phyloP scores from a whole-genome alignment of 2,329 filamentous ascomycete species.

The Beauveria sp. region DNA sequence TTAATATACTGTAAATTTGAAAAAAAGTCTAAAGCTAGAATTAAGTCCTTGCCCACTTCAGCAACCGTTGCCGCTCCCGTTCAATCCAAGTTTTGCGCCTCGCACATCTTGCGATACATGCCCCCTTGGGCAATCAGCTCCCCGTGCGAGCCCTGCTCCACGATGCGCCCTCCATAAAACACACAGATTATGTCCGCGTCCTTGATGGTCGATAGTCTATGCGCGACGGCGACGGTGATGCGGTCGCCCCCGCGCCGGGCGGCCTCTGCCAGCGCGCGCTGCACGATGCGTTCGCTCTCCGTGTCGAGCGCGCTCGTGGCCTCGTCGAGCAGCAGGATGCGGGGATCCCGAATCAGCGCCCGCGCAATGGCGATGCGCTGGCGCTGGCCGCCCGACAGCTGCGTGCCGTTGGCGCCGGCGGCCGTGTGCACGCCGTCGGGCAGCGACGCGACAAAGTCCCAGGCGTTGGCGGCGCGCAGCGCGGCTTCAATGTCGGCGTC shows the following conservation, averaged over 20 bases:
- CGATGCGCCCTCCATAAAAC: conserved; percentile 47
- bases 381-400: conserved; percentile 85
- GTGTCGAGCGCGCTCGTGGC: conserved; percentile 87
- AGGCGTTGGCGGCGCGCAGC: conserved; percentile 39
- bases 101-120: conserved; percentile 43
- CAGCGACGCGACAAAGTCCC: conserved; percentile 63
- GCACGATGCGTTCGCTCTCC: conserved; percentile 90
- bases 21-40: neutral
- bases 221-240: conserved; percentile 91
- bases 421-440: conserved; percentile 85
- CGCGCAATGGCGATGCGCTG: conserved; percentile 88
- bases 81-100: conserved; percentile 29
- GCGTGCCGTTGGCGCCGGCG: conserved; percentile 76
- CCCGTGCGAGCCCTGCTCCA: conserved; percentile 50
- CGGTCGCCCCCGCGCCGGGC: conserved; percentile 68
- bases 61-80: neutral
- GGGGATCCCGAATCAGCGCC: conserved; percentile 80
- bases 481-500: conserved; percentile 33
- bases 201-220: conserved; percentile 86
- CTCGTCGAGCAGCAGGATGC: conserved; percentile 90
- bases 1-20: neutral
- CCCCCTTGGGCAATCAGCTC: conserved; percentile 42
- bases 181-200: conserved; percentile 55
- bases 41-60: neutral
- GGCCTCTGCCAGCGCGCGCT: conserved; percentile 67